These are phyloP conservation scores for Termitomyces sp. DNA, from an alignment of 768 basidiomycete species.

Conservation along the genomic window DNA sequence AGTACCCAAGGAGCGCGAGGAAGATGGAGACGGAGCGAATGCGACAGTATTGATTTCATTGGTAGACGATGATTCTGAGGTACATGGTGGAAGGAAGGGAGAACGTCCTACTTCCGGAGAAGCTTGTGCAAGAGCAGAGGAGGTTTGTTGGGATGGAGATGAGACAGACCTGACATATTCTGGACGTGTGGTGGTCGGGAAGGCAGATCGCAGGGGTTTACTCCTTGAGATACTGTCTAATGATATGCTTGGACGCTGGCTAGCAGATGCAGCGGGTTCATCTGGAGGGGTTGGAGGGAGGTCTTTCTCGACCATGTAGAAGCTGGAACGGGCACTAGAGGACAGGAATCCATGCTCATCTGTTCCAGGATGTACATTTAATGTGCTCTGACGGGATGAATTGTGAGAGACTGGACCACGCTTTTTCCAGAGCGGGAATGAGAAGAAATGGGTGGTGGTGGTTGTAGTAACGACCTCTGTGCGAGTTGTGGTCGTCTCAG, in stretches of 20 bases:
- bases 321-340: constrained; percentile 16
- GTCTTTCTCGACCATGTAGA: constrained; percentile 40
- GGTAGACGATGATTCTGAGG: constrained; percentile 37
- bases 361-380: constrained; percentile 12
- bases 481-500: constrained; percentile 47
- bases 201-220: not conserved
- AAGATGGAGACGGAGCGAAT: constrained; percentile 30
- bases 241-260: not conserved
- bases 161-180: constrained; percentile 6
- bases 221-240: not conserved
- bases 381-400: constrained; percentile 25
- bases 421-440: constrained; percentile 62
- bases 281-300: constrained; percentile 45
- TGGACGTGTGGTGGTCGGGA: not conserved
- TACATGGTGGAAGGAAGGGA: constrained; percentile 44
- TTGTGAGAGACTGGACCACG: constrained; percentile 32
- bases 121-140: constrained; percentile 50
- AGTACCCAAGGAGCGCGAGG: not conserved
- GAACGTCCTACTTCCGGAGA: constrained; percentile 57
- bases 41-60: constrained; percentile 47
- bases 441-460: constrained; percentile 61
- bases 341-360: constrained; percentile 22
- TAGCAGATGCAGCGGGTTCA: constrained; percentile 8
- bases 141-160: constrained; percentile 21
- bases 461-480: constrained; percentile 45